Base-by-base conservation (phyloP, 192 early-diverging fungal species). In the Umbelopsis ramanniana region DNA sequence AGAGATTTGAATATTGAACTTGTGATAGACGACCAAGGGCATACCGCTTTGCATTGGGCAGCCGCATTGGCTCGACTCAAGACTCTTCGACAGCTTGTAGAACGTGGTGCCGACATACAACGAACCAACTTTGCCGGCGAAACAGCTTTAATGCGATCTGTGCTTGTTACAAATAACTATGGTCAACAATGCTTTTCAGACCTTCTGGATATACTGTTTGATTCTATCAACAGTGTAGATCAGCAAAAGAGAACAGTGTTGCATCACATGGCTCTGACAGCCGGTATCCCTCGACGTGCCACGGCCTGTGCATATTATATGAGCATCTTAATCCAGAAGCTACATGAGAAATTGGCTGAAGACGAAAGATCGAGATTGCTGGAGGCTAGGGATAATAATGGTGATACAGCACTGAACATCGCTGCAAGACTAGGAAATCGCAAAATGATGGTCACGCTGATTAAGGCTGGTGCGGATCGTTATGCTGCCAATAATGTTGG, bases 11-110 rank as follows among this genome's bases (percentile, higher is more conserved):
- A 97, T 46, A 81, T 94, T 29, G 89, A 98, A 75, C 74, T 96
- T 26, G 82, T 90, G 4, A 94, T 99, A 68, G 98, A 99, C 69
- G 95, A 96, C 52, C 94, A 94, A 50, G 97, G 97, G 14, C 95
- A 99, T 79, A 94, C 96, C 0, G 87, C 95, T 2, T 81, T 98
- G 9, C 98, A 99, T 72, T 99, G 97, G 97, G 96, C 98, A 14
- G 92, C 95, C 1, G 93, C 97, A 9, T 81, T 98, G 23, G 96
- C 90, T 0, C 78, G 91, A 46, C 85, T 94, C 46, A 81, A 86
- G 37, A 83, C 96, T 0, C 75, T 97, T 21, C 89, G 91, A 35
- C 77, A 94, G 24, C 81, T 99, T 29, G 72, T 99, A 3, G 79
- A 87, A 37, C 91, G 86, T 21, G 91, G 92, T n/a, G 90, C 93